Evolutionary conservation across 2,329 filamentous ascomycete species (phyloP), one percentile per base, ranked within the genome.

Genomic region (Annulohypoxylon truncatum): DNA sequence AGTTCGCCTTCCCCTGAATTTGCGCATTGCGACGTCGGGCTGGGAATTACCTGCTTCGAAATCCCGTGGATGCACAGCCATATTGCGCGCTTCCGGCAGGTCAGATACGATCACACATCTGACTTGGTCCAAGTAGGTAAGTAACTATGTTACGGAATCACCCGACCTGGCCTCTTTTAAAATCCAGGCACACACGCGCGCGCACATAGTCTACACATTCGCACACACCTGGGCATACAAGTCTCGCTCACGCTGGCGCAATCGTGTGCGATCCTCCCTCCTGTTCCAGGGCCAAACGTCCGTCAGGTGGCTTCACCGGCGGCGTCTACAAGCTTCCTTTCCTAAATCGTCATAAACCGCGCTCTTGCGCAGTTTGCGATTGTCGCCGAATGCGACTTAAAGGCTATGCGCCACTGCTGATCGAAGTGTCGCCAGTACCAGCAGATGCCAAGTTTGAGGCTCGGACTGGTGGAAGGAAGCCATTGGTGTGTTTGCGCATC

Each of bases 1-100:
- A 29, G 29, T 31, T 67, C 40, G 31, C 15, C 50, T 31, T 48
- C 44, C 60, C 56, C 56, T 62, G 60, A 64, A 64, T 69, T 69
- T 66, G 68, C 62, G 70, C 68, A 64, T 68, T 72, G 68, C 70
- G 68, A 72, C 70, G 48, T 66, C 60, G 62, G 65, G 47, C 64
- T 61, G 54, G 65, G 52, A 62, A 59, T 51, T 63, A 64, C 47
- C 55, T 69, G 38, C 64, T 53, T 67, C 50, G 58, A 67, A 15
- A 64, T 63, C 58, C 61, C 58, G 56, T 66, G 35, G 51, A 61
- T 60, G 66, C 66, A 67, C 63, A 67, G 64, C 61, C 69, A 66
- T 70, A 66, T 68, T 70, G 62, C 65, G 64, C 67, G 58, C 67
- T 68, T 66, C 65, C 64, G 59, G 66, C 65, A 68, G 61, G 65